Percentiles rank a stretch among this genome's conserved stretches.
Conservation (phyloP, 108 stramenopile species). For the Pseudonitzschia multiseries region DNA sequence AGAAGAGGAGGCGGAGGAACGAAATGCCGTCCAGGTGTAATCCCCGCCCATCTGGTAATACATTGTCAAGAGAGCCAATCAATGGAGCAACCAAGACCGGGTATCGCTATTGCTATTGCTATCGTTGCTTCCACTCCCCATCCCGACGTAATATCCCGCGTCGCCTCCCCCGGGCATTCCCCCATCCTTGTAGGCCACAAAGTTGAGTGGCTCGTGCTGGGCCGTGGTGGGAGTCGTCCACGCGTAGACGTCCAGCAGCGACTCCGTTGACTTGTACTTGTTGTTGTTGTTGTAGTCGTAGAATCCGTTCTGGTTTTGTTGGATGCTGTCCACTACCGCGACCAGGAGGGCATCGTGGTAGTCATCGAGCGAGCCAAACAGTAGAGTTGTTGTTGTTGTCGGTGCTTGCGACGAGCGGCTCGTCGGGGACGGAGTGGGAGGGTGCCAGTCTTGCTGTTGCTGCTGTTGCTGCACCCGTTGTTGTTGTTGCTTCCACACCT, state of each 20-base stretch:
- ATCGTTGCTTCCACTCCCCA: no score
- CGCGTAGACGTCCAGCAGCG: neutral
- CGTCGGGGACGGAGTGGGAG: no score
- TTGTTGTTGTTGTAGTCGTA: no score
- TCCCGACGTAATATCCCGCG: neutral
- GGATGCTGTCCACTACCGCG: neutral
- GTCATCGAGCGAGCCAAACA: neutral
- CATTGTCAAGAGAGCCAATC: neutral
- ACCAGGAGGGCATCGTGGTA: neutral
- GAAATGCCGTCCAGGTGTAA: neutral
- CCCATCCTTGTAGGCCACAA: slow-evolving; percentile 7
- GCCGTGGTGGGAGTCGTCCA: slow-evolving; percentile 2
- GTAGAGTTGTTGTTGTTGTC: neutral
- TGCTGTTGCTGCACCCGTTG: no score
- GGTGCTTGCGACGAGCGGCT: no score
- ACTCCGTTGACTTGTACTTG: no score
- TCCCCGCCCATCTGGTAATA: slow-evolving; percentile 1
- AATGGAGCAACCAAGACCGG: neutral
- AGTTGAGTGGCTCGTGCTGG: neutral
- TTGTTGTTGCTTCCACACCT: no score
- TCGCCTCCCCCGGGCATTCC: neutral
- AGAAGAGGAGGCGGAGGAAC: neutral
- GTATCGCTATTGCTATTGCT: slow-evolving; percentile 2
- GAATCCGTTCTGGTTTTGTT: neutral
- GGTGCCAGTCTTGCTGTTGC: no score